These are phyloP conservation scores for Linanthus parryae DNA, from an alignment of 148 eudicot genomes.

Conservation along the genomic window DNA sequence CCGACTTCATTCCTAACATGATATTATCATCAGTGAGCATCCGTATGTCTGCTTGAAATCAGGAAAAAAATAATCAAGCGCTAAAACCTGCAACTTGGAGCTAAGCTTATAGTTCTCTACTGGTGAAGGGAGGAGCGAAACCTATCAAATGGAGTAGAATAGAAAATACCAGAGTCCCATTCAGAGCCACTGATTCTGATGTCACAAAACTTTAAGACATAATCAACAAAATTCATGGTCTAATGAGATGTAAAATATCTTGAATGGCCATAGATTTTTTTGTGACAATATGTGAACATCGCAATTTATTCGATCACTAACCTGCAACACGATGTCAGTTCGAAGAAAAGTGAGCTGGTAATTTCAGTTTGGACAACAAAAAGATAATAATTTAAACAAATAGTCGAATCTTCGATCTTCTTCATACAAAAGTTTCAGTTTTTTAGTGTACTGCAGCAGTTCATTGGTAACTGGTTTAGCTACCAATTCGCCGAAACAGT, in stretches of 20 bases:
- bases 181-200: too few species aligned
- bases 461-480: slow-evolving; percentile 69
- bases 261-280: slow-evolving; percentile 49
- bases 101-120: too few species aligned
- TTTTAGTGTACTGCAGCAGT: slow-evolving; percentile 67
- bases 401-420: slow-evolving; percentile 6
- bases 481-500: slow-evolving; percentile 68
- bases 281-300: slow-evolving; percentile 71
- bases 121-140: too few species aligned
- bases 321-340: slow-evolving; percentile 32
- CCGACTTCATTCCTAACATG: too few species aligned
- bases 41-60: too few species aligned
- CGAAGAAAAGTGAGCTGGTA: not conserved
- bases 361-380: not conserved
- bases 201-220: not conserved
- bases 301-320: slow-evolving; percentile 71
- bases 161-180: too few species aligned
- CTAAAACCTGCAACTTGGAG: too few species aligned
- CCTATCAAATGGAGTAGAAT: too few species aligned
- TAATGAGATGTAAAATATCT: slow-evolving; percentile 48
- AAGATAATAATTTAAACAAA: not conserved
- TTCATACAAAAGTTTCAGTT: slow-evolving; percentile 65
- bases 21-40: too few species aligned
- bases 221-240: slow-evolving; percentile 50
- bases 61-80: too few species aligned